Base-by-base conservation (phyloP, 768 basidiomycete genomes). In the Psilocybe subaeruginosa region DNA sequence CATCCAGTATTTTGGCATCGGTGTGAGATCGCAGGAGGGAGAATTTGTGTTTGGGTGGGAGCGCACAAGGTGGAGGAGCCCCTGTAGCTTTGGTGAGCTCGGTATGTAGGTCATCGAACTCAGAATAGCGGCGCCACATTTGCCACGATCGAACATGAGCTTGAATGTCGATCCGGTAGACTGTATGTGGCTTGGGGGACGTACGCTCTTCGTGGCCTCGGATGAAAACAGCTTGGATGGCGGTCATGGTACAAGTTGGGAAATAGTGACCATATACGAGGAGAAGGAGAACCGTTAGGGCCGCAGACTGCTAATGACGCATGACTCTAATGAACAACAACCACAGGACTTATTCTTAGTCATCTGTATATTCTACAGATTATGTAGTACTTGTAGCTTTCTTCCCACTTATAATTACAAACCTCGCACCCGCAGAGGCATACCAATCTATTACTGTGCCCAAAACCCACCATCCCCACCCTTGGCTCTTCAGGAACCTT, bases 41-140 rank as follows among this genome's bases (percentile, higher is more conserved):
- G 73, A 93, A 81, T 47, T 85, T 75, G 70, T 92, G 91, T 75
- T 99, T 99, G 8, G 90, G 86, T 39, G 97, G 97, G 17, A 98
- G 84, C n/a, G 80, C 62, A 16, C 75, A 82, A 11, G 96, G 95
- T 9, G 95, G 94, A 17, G 89, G 76, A n/a, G 86, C 83, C 14
- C 89, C 89, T n/a, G 85, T 85, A n/a, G 88, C 84, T 70, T 90
- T 89, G 29, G 83, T 82, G 68, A 97, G 85, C 68, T 95, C 91
- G 7, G 84, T 83, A 73, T 96, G 85, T 6, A 99, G 86, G 68
- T 93, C 88, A 70, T 85, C 88, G 76, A 99, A 99, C 76, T 97
- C 95, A 46, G 93, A 95, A 78, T 98, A 99, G 53, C 97, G 91
- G 60, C 91, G 82, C 87, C 91, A 92, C 82, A 97, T 92, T 59